Conservation (phyloP, 2,329 filamentous ascomycete species). For the Epichloe sylvatica region DNA sequence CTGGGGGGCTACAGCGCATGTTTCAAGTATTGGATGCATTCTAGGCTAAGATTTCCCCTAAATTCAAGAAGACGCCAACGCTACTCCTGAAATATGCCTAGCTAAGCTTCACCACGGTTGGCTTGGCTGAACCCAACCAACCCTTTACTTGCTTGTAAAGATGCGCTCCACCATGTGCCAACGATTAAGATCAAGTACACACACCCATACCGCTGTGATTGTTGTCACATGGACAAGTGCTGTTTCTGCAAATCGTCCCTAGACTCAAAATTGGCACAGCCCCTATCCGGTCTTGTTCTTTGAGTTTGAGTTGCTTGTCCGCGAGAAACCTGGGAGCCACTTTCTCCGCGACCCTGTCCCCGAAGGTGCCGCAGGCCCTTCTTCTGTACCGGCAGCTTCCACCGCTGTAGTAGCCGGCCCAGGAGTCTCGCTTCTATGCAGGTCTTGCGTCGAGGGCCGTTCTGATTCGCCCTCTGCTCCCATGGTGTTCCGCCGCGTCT, state of each 20-base stretch:
- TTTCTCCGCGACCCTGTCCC: constrained; percentile 19
- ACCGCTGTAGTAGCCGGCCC: constrained; percentile 1
- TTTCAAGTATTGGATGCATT: no score
- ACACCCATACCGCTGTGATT: no score
- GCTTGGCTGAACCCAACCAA: neutral
- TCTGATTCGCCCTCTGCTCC: constrained; percentile 11
- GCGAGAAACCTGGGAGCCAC: constrained; percentile 22
- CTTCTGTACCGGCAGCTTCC: neutral
- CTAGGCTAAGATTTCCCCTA: neutral
- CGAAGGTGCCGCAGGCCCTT: constrained; percentile 5
- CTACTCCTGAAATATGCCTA: neutral
- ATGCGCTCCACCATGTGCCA: neutral
- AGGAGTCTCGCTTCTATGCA: constrained; percentile 3
- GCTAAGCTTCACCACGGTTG: neutral
- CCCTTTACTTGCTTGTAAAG: neutral
- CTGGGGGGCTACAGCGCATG: no score
- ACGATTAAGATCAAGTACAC: neutral
- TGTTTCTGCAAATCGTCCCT: neutral
- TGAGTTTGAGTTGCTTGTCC: constrained; percentile 12
- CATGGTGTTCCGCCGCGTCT: constrained; percentile 15
- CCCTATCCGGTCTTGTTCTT: constrained; percentile 10
- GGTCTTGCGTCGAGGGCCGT: constrained; percentile 7
- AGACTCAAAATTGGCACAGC: neutral
- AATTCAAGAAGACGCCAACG: constrained; percentile 27
- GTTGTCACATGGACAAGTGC: neutral